Conservation (phyloP, 2,329 filamentous ascomycete genomes). For the Sarocladium kiliense region DNA sequence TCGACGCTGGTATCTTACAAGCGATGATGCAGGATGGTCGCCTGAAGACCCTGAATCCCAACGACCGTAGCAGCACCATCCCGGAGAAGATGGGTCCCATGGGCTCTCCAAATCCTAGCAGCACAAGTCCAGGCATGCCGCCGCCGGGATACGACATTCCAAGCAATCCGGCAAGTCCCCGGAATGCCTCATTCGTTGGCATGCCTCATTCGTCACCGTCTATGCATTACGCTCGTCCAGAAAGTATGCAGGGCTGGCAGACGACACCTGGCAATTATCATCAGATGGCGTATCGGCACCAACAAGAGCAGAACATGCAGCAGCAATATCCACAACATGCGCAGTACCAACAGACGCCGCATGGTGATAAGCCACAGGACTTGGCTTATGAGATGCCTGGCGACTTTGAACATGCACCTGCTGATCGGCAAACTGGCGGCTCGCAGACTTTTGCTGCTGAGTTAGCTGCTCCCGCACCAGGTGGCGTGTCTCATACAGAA, state of each 20-base stretch:
- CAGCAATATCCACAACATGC: conserved; percentile 19
- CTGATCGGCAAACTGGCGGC: neutral
- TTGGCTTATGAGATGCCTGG: conserved; percentile 3
- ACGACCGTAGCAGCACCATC: conserved; percentile 36
- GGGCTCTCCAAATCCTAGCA: conserved; percentile 6
- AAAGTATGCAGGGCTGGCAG: neutral
- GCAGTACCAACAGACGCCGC: conserved; percentile 15
- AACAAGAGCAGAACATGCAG: conserved; percentile 15
- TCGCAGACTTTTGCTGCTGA: neutral
- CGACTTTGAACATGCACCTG: neutral
- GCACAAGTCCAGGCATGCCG: conserved; percentile 5
- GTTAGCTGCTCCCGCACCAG: neutral
- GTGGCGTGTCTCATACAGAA: neutral
- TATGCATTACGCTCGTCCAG: conserved; percentile 2
- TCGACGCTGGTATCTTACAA: conserved; percentile 60
- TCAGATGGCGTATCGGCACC: conserved; percentile 16
- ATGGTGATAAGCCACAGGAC: neutral
- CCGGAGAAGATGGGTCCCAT: conserved; percentile 6
- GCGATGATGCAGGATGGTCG: conserved; percentile 56
- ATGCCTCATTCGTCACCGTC: neutral
- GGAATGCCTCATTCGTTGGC: conserved; percentile 7
- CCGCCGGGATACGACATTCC: conserved; percentile 5
- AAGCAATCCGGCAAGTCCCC: neutral
- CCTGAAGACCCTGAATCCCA: conserved; percentile 54
- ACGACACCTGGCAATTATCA: conserved; percentile 8